Percentiles rank a stretch among this genome's conserved stretches.
Evolutionary conservation across 169 alveolate genomes (phyloP).

Genomic region (Eimeria acervulina): DNA sequence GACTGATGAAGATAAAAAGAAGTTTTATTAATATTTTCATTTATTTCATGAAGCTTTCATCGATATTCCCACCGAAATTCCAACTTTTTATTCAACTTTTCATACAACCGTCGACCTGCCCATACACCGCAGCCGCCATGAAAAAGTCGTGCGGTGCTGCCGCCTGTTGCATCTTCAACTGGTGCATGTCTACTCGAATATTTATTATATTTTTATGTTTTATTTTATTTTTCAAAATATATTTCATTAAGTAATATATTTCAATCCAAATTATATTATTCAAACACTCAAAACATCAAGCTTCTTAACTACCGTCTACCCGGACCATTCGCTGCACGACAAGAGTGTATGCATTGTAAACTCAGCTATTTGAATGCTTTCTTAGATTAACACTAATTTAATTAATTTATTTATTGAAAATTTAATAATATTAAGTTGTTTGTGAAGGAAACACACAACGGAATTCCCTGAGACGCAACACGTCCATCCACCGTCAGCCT

Average conservation of each 20-base stretch:
- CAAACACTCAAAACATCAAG: neutral
- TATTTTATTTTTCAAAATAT: no score
- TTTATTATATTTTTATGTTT: neutral
- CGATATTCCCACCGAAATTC: neutral
- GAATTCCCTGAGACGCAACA: no score
- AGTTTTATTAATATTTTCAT: neutral
- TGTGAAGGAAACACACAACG: no score
- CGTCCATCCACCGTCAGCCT: no score
- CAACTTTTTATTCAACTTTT: neutral
- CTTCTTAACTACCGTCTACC: neutral
- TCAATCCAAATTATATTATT: no score
- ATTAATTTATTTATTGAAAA: no score
- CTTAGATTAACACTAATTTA: no score
- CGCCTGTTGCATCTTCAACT: neutral
- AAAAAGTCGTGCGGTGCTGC: no score
- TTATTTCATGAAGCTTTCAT: neutral
- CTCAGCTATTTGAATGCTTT: no score
- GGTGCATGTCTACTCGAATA: neutral
- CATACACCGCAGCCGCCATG: no score
- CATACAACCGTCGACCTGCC: neutral
- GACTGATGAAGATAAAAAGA: neutral
- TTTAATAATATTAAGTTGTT: no score
- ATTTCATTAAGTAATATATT: no score
- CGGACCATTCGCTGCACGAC: neutral
- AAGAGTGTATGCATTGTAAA: neutral